Evolutionary conservation across 129 eudicot genomes (phyloP), one percentile per base, ranked within the genome.

Genomic region (Oenanthe sinensis): DNA sequence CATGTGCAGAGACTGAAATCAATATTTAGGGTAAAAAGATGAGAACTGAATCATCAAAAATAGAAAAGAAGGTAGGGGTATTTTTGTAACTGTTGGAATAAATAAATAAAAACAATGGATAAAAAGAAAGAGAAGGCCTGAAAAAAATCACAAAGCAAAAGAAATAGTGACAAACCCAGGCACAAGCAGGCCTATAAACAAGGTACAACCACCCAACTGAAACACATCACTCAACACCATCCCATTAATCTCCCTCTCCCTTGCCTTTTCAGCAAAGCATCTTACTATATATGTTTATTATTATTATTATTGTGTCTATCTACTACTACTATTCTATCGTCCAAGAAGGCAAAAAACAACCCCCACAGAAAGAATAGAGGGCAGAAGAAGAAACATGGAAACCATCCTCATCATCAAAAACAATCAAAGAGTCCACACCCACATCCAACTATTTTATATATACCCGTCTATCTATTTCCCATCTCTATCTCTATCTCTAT

Each of bases 181-280:
- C 42, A 33, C 42, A 39, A 5, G 42, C 78, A 81, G 75, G 80
- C 90, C 92, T 84, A 79, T 81, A 90, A 86, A 85, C 89, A 88
- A 86, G 88, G 88, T 9, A 81, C 88, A 86, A 58, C 65, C 6
- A 58, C 65, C 84, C 90, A 86, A 86, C 96, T 84, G 88, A 90
- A 90, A 79, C 85, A 82, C 87, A 80, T 87, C 91, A 87, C 78
- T 77, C 78, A 81, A 74, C 80, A 84, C 43, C 79, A 65, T 74
- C 65, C 85, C 79, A 33, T 39, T 75, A 30, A 50, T 75, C 78
- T 85, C 80, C 75, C 49, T 48, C 62, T 17, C 24, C 5, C 74
- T 65, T 13, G 14, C 46, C 62, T 68, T 85, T 79, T 75, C 78
- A 54, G 14, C 40, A 71, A 75, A n/a, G 50, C 22, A 13, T 22